phyloP scores from a whole-genome alignment of 2,329 filamentous ascomycete species.

The Zalaria obscura region DNA sequence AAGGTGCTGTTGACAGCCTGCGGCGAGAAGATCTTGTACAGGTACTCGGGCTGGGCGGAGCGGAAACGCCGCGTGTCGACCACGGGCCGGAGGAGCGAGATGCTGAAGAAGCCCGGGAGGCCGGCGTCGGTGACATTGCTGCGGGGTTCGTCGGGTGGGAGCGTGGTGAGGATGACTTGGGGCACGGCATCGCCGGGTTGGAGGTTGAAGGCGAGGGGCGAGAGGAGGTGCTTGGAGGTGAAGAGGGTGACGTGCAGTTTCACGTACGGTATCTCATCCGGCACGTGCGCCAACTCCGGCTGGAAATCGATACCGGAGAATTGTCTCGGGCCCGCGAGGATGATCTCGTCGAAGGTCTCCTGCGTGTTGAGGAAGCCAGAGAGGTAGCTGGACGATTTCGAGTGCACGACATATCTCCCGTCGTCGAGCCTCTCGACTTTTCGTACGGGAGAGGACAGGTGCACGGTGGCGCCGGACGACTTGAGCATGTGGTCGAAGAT shows the following conservation, averaged over 20 bases:
- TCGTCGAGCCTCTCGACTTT: conserved; percentile 1
- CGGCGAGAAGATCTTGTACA: conserved; percentile 56
- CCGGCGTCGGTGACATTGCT: conserved; percentile 46
- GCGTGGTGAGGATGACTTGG: conserved; percentile 67
- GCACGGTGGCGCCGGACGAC: conserved; percentile 44
- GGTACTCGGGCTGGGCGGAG: conserved; percentile 29
- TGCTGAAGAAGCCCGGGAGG: conserved; percentile 68
- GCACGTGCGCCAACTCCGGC: conserved; percentile 31
- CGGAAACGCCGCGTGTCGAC: conserved; percentile 30
- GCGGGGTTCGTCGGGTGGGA: conserved; percentile 44
- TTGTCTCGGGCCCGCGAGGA: conserved; percentile 75
- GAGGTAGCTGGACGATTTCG: neutral
- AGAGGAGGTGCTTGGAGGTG: conserved; percentile 60
- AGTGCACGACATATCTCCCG: conserved; percentile 1
- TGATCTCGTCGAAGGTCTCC: conserved; percentile 55
- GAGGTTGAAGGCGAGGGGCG: conserved; percentile 58
- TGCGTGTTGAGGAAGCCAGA: neutral
- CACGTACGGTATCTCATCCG: conserved; percentile 75
- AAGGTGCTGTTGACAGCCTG: conserved; percentile 31
- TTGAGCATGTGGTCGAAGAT: conserved; percentile 79
- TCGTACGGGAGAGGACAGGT: conserved; percentile 54
- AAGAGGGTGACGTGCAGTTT: conserved; percentile 83
- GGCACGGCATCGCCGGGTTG: conserved; percentile 45
- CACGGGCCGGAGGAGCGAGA: conserved; percentile 56
- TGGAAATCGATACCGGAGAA: conserved; percentile 53